Percentiles rank a stretch among this genome's conserved stretches.
phyloP scores from a whole-genome alignment of 306 rosid genomes.

The Bauhinia variegata region DNA sequence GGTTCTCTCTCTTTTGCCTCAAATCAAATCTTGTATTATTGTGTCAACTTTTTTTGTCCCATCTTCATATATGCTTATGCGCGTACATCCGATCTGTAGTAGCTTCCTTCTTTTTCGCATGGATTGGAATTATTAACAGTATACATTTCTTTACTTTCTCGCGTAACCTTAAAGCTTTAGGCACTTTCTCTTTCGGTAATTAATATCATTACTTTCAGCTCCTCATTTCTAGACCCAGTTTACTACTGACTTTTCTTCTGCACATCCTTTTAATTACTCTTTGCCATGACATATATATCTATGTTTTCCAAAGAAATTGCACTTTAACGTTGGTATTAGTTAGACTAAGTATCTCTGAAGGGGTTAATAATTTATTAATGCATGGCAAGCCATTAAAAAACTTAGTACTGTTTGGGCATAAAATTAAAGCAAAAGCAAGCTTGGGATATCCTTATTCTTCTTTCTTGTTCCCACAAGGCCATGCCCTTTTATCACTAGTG shows the following conservation, averaged over 20 bases:
- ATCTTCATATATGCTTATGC: not conserved
- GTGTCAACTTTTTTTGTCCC: not conserved
- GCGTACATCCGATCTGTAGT: not conserved
- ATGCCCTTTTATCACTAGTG: constrained; percentile 5
- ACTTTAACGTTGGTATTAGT: not conserved
- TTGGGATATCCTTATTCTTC: not conserved
- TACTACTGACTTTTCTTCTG: too few species aligned
- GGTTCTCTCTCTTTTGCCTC: constrained; percentile 19
- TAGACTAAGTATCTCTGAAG: not conserved
- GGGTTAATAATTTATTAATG: not conserved
- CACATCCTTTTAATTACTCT: not conserved
- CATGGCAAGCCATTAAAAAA: not conserved
- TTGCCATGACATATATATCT: too few species aligned
- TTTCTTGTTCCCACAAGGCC: not conserved
- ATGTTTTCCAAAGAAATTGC: too few species aligned
- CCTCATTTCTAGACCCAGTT: too few species aligned
- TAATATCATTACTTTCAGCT: too few species aligned
- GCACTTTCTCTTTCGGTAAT: too few species aligned
- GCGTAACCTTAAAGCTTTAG: not conserved
- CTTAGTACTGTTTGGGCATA: not conserved
- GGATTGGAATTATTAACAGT: too few species aligned
- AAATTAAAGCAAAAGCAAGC: not conserved
- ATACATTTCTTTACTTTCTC: not conserved
- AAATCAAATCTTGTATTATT: constrained; percentile 34
- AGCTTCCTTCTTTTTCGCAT: not conserved